These are phyloP conservation scores for Thraustochytrium striatum DNA, from an alignment of 352 stramenopile species.

Conservation along the genomic window DNA sequence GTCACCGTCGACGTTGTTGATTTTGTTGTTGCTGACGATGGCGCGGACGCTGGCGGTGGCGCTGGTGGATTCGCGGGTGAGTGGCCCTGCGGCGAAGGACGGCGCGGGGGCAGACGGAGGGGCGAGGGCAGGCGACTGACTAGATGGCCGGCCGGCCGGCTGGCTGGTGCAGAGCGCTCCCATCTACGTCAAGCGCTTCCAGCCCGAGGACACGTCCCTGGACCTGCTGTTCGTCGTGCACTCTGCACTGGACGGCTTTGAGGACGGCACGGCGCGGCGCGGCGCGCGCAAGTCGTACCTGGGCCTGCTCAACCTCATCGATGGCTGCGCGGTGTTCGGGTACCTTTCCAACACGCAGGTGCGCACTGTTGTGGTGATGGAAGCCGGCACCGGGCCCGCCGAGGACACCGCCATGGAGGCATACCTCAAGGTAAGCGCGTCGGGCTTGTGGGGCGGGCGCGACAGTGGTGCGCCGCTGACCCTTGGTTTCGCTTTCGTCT, in stretches of 20 bases:
- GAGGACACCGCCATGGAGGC: conserved; percentile 34
- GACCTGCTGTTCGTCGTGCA: conserved; percentile 41
- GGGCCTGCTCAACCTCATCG: conserved; percentile 22
- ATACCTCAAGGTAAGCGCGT: conserved; percentile 15
- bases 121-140: too few species aligned
- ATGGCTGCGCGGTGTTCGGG: conserved; percentile 23
- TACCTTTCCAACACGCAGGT: conserved; percentile 35
- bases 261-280: not conserved
- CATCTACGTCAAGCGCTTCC: conserved; percentile 7
- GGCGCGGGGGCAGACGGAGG: too few species aligned
- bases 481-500: not conserved
- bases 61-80: too few species aligned
- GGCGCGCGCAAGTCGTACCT: conserved; percentile 29
- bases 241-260: conserved; percentile 34
- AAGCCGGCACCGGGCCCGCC: not conserved
- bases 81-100: too few species aligned
- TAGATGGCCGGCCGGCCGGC: too few species aligned
- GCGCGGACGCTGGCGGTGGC: too few species aligned
- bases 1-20: too few species aligned
- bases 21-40: too few species aligned
- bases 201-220: not conserved
- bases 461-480: not conserved
- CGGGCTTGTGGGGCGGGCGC: not conserved
- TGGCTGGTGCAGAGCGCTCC: conserved; percentile 29
- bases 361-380: conserved; percentile 26